A percentile compares a stretch with the other conserved stretches of the same genome.
Conservation (phyloP, 1,284 basidiomycete species). For the Sporisorium iseilematis-ciliati region DNA sequence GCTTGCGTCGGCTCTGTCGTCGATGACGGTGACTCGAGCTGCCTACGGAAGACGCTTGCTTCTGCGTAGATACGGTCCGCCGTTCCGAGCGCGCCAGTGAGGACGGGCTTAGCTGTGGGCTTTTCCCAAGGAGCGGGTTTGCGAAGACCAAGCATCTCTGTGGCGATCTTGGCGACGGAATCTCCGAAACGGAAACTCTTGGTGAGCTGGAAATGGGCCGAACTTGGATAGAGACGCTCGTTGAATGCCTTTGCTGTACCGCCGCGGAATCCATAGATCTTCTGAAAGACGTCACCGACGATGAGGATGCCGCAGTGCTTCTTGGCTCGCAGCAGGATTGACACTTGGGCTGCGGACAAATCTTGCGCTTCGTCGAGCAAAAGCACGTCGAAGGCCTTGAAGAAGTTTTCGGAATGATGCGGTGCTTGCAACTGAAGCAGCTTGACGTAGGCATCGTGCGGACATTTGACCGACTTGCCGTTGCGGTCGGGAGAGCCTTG, state of each 20-base stretch:
- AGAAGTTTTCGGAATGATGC: constrained; percentile 44
- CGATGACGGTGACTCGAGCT: constrained; percentile 9
- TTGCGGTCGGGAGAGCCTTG: constrained; percentile 34
- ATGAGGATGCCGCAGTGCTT: constrained; percentile 61
- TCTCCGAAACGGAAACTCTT: constrained; percentile 65
- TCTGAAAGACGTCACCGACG: constrained; percentile 64
- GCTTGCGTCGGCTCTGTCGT: background rate
- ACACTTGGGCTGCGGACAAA: constrained; percentile 61
- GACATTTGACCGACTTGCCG: constrained; percentile 52
- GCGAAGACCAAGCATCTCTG: constrained; percentile 54
- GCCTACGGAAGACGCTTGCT: constrained; percentile 26
- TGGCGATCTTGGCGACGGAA: constrained; percentile 53
- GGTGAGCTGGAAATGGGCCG: constrained; percentile 56
- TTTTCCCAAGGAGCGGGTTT: constrained; percentile 55
- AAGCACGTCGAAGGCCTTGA: constrained; percentile 56
- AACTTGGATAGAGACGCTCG: constrained; percentile 55
- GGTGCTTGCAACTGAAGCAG: constrained; percentile 57
- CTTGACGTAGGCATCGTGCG: constrained; percentile 67
- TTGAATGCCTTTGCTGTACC: constrained; percentile 62
- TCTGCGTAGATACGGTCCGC: constrained; percentile 47
- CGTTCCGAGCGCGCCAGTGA: constrained; percentile 43
- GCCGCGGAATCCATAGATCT: constrained; percentile 66
- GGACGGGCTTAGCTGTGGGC: constrained; percentile 29
- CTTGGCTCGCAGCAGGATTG: constrained; percentile 55
- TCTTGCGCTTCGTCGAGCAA: constrained; percentile 66